Evolutionary conservation across 1,284 basidiomycete species (phyloP).

Genomic region (Lignosus rhinocerotis): DNA sequence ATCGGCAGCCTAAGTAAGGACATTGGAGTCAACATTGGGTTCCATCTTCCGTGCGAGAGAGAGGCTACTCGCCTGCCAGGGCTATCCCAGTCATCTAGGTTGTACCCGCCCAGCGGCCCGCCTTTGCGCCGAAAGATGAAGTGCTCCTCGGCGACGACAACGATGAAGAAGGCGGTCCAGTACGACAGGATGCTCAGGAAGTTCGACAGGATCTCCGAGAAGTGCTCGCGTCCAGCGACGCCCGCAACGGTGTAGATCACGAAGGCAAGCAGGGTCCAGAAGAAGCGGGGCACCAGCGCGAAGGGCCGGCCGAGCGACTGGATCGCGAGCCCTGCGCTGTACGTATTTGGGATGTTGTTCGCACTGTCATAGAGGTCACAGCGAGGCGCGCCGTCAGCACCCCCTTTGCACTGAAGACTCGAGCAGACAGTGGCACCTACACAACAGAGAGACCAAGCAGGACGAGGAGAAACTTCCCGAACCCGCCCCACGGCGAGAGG

Average conservation of each 20-base stretch:
- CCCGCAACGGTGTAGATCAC: conserved; percentile 58
- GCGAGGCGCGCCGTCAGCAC: background rate
- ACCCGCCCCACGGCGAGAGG: conserved; percentile 47
- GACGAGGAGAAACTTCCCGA: conserved; percentile 61
- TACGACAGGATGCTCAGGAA: conserved; percentile 61
- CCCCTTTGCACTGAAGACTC: too few relatives aligned
- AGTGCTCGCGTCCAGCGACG: conserved; percentile 62
- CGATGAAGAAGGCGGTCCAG: conserved; percentile 63
- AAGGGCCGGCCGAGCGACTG: conserved; percentile 57
- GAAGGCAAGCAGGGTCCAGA: conserved; percentile 59
- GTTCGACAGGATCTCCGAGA: conserved; percentile 57
- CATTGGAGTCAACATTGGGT: background rate
- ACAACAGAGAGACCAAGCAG: conserved; percentile 56
- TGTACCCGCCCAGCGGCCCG: conserved; percentile 50
- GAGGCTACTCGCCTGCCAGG: conserved; percentile 38
- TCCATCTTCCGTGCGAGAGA: background rate
- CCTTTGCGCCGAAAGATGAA: conserved; percentile 51
- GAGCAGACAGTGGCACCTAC: conserved; percentile 28
- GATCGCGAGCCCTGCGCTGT: conserved; percentile 56
- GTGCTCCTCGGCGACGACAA: conserved; percentile 59
- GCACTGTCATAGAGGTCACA: conserved; percentile 36
- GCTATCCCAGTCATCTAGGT: conserved; percentile 55
- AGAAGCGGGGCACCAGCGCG: conserved; percentile 56
- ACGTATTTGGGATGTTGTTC: conserved; percentile 63
- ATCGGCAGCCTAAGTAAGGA: conserved; percentile 45